phyloP scores from a whole-genome alignment of 2,329 filamentous ascomycete species.

The Ascochyta pisi region DNA sequence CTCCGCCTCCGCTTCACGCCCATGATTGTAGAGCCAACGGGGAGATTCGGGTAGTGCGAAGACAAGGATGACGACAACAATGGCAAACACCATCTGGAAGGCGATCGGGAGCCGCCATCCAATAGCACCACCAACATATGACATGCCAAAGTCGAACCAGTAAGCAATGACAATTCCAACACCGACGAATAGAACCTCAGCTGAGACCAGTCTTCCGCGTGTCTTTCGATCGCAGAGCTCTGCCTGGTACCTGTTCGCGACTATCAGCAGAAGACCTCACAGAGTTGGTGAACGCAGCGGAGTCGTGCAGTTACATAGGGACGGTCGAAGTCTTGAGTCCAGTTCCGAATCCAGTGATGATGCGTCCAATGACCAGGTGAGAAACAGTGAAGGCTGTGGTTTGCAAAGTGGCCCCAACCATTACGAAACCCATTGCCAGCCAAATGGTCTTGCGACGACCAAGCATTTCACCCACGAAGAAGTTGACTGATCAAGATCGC shows the following conservation, averaged over 20 bases:
- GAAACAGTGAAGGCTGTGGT: conserved; percentile 35
- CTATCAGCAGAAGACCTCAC: too few species aligned
- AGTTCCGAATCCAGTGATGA: conserved; percentile 19
- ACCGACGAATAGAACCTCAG: conserved; percentile 49
- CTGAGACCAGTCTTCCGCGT: conserved; percentile 44
- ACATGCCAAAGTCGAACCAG: conserved; percentile 44
- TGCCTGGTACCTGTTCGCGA: conserved; percentile 42
- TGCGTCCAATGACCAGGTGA: conserved; percentile 19
- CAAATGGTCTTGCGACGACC: conserved; percentile 8
- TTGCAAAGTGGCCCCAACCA: conserved; percentile 47
- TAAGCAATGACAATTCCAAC: conserved; percentile 47
- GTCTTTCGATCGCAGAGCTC: conserved; percentile 42
- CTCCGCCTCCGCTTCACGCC: conserved; percentile 38
- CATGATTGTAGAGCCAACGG: conserved; percentile 54
- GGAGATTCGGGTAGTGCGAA: conserved; percentile 56
- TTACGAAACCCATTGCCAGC: conserved; percentile 14
- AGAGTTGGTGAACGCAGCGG: too few species aligned
- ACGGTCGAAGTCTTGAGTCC: conserved; percentile 46
- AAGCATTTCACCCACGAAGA: background rate
- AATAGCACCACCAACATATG: conserved; percentile 5
- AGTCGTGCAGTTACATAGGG: conserved; percentile 33
- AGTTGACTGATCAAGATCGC: background rate
- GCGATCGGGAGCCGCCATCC: conserved; percentile 57
- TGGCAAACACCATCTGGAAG: conserved; percentile 55
- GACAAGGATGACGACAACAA: conserved; percentile 50